Base-by-base conservation (phyloP, 2,329 filamentous ascomycete genomes). In the Claviceps maximensis region DNA sequence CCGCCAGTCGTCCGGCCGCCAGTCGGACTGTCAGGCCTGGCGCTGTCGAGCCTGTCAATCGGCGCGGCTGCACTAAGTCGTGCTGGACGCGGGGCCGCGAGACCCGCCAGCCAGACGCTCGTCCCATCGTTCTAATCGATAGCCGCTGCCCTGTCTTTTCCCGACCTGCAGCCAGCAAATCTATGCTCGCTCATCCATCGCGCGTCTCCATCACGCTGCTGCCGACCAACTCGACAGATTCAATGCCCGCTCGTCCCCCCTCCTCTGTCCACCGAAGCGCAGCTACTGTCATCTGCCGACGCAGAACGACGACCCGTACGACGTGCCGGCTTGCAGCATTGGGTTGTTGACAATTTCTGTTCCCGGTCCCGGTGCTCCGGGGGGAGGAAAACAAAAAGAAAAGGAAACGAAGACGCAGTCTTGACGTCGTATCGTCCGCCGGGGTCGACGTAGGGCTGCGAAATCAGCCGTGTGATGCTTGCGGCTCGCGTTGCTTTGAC, bases 71-170 rank as follows among this genome's bases (percentile, higher is more conserved):
- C n/a, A n/a, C n/a, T n/a, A n/a, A n/a, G n/a, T n/a, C n/a, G n/a
- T n/a, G n/a, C n/a, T n/a, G n/a, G n/a, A n/a, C n/a, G n/a, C n/a
- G n/a, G n/a, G n/a, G n/a, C n/a, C n/a, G n/a, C n/a, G n/a, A n/a
- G n/a, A n/a, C n/a, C n/a, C n/a, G n/a, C n/a, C n/a, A n/a, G n/a
- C n/a, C n/a, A n/a, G n/a, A n/a, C n/a, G n/a, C n/a, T n/a, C n/a
- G n/a, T n/a, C n/a, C n/a, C n/a, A n/a, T n/a, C n/a, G n/a, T n/a
- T 52, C 49, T 54, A 54, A 54, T 54, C 49, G 53, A 52, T 54
- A 54, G 29, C 44, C 25, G 19, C 27, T 4, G 23, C 33, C 51
- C 33, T 21, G 40, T 19, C 13, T 31, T 36, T 19, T 42, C 19
- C 17, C 25, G 9, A 31, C 27, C 19, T 46, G 47, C 47, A 46